These are phyloP conservation scores for Mycena sp. DNA, from an alignment of 1,284 basidiomycete genomes.

Conservation along the genomic window DNA sequence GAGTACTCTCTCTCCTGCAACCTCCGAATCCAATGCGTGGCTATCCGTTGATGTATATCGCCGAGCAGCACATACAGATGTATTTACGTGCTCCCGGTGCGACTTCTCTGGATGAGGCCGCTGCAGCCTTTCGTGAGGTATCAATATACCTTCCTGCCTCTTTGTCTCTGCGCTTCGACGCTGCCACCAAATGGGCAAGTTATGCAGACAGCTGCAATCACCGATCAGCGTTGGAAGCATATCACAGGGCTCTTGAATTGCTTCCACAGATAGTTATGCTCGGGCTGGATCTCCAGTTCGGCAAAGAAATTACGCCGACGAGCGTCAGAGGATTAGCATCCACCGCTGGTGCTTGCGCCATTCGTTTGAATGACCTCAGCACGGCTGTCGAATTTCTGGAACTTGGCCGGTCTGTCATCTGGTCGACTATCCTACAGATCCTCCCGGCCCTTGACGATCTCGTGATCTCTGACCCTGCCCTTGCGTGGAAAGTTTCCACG, in stretches of 20 bases:
- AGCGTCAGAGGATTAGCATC: background rate
- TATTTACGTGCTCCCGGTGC: no score
- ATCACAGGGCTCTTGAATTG: background rate
- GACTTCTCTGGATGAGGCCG: no score
- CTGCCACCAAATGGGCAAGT: background rate
- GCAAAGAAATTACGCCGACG: background rate
- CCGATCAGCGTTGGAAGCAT: background rate
- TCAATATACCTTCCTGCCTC: background rate
- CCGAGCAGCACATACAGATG: no score
- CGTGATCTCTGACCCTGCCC: background rate
- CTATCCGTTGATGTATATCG: no score
- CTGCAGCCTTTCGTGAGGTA: background rate
- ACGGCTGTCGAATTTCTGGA: background rate
- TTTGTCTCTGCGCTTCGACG: background rate
- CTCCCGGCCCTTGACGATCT: background rate
- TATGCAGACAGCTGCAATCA: background rate
- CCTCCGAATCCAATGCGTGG: no score
- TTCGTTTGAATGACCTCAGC: background rate
- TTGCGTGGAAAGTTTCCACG: background rate
- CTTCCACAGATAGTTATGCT: background rate
- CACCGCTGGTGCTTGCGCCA: background rate
- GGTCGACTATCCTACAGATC: background rate
- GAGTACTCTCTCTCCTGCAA: no score
- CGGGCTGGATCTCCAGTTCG: background rate
- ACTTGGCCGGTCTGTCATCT: no score